Evolutionary conservation across 1,284 basidiomycete genomes (phyloP).

Genomic region (Xanthoconium separans): DNA sequence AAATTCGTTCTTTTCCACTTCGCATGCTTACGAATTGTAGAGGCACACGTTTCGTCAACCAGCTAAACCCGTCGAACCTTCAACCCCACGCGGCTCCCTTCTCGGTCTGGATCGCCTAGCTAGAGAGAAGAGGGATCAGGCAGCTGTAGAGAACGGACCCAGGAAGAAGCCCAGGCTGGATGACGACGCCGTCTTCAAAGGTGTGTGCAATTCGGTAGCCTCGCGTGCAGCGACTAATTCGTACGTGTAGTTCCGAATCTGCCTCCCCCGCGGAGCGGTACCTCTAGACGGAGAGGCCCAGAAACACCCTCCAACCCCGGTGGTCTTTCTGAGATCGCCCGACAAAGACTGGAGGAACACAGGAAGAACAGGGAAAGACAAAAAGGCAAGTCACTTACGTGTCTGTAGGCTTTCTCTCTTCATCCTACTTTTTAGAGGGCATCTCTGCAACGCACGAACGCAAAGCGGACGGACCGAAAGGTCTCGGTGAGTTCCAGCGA

Average conservation of each 20-base stretch:
- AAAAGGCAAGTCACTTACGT: slow-evolving; percentile 42
- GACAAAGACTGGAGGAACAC: slow-evolving; percentile 74
- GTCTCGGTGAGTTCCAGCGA: slow-evolving; percentile 39
- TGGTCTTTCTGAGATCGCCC: slow-evolving; percentile 77
- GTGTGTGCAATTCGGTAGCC: slow-evolving; percentile 39
- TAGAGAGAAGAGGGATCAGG: slow-evolving; percentile 77
- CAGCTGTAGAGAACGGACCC: slow-evolving; percentile 43
- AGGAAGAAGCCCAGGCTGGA: slow-evolving; percentile 69
- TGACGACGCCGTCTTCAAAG: slow-evolving; percentile 79
- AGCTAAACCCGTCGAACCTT: slow-evolving; percentile 66
- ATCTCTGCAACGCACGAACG: slow-evolving; percentile 25
- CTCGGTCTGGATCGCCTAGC: slow-evolving; percentile 88
- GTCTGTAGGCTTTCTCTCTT: not conserved
- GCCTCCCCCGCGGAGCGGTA: slow-evolving; percentile 55
- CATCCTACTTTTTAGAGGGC: slow-evolving; percentile 21
- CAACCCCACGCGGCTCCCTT: slow-evolving; percentile 70
- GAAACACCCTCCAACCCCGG: slow-evolving; percentile 95
- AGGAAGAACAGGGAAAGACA: slow-evolving; percentile 67
- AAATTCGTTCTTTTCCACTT: not conserved
- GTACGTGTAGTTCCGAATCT: slow-evolving; percentile 64
- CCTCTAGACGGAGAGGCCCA: slow-evolving; percentile 73
- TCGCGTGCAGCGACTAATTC: not conserved
- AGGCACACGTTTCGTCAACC: slow-evolving; percentile 78
- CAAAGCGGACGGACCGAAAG: slow-evolving; percentile 20
- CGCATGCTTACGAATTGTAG: slow-evolving; percentile 28